phyloP scores from a whole-genome alignment of 208 protist species.

The Acanthamoeba healyi region DNA sequence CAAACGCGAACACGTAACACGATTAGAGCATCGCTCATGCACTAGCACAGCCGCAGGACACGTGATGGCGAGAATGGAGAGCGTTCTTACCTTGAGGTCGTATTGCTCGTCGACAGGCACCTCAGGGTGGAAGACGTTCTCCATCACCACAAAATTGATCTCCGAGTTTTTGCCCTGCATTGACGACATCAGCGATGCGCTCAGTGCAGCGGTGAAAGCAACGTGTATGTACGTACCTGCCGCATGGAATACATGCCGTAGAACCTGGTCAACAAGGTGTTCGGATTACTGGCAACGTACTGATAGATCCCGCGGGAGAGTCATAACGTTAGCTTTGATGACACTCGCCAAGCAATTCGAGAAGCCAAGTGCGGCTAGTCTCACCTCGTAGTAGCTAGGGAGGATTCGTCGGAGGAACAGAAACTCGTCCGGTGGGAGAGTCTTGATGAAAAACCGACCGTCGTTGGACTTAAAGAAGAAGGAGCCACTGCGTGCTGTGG shows the following conservation, averaged over 20 bases:
- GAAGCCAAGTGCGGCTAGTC: background rate
- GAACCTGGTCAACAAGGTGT: conserved; percentile 60
- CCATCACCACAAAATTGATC: conserved; percentile 76
- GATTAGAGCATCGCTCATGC: no score
- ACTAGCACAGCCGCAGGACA: no score
- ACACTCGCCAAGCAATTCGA: no score
- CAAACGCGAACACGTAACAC: no score
- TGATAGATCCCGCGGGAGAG: background rate
- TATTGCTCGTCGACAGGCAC: conserved; percentile 7
- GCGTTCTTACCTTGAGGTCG: conserved; percentile 66
- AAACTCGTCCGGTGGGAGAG: background rate
- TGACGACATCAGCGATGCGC: background rate
- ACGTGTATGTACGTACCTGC: no score
- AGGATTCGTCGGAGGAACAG: conserved; percentile 1
- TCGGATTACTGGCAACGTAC: conserved; percentile 26
- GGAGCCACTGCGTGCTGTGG: conserved; percentile 63
- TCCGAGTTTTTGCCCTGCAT: no score
- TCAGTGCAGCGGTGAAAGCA: no score
- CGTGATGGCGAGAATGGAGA: background rate
- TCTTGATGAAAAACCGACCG: conserved; percentile 62
- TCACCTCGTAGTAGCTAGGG: conserved; percentile 24
- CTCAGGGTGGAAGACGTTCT: conserved; percentile 31
- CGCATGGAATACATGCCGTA: conserved; percentile 51
- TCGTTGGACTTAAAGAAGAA: conserved; percentile 39
- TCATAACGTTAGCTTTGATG: no score